A percentile compares a stretch with the other conserved stretches of the same genome.
Evolutionary conservation across 352 stramenopile species (phyloP).

Genomic region (Aphanomyces invadans): DNA sequence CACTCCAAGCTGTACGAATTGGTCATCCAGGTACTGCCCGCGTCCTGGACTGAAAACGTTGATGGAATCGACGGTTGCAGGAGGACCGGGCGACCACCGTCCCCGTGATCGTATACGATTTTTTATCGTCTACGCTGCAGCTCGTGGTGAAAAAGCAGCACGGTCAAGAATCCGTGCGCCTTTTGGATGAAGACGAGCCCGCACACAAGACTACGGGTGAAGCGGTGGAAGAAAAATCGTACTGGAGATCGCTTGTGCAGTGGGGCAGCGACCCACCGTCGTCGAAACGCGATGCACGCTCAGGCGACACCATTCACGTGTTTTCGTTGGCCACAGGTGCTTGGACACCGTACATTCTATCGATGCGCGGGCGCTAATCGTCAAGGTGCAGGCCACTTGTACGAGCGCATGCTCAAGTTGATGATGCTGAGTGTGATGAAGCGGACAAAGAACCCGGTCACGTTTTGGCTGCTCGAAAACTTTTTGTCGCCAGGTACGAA

Average conservation of each 20-base stretch:
- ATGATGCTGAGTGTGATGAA: slow-evolving; percentile 99
- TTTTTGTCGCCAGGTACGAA: slow-evolving; percentile 89
- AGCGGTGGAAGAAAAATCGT: slow-evolving; percentile 28
- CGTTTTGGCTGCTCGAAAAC: slow-evolving; percentile 99
- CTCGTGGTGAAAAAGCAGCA: slow-evolving; percentile 88
- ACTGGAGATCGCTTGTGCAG: slow-evolving; percentile 68
- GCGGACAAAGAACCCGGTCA: slow-evolving; percentile 94
- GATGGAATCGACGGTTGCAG: neutral
- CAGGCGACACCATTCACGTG: slow-evolving; percentile 95
- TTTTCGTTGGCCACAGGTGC: slow-evolving; percentile 94
- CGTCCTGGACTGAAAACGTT: slow-evolving; percentile 24
- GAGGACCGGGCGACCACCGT: slow-evolving; percentile 36
- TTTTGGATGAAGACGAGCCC: slow-evolving; percentile 70
- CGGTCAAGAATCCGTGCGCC: slow-evolving; percentile 71
- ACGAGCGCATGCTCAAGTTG: slow-evolving; percentile 99
- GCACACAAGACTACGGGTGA: neutral
- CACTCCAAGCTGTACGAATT: slow-evolving; percentile 74
- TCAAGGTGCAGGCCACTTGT: slow-evolving; percentile 96
- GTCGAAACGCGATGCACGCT: slow-evolving; percentile 33
- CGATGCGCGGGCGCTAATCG: no score
- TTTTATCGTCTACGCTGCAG: slow-evolving; percentile 77
- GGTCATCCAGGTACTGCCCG: slow-evolving; percentile 33
- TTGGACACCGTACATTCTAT: no score
- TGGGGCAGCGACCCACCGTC: slow-evolving; percentile 45
- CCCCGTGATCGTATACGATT: slow-evolving; percentile 70